Evolutionary conservation across 2,329 filamentous ascomycete genomes (phyloP), one percentile per base, ranked within the genome.

Genomic region (Alternaria sp.): DNA sequence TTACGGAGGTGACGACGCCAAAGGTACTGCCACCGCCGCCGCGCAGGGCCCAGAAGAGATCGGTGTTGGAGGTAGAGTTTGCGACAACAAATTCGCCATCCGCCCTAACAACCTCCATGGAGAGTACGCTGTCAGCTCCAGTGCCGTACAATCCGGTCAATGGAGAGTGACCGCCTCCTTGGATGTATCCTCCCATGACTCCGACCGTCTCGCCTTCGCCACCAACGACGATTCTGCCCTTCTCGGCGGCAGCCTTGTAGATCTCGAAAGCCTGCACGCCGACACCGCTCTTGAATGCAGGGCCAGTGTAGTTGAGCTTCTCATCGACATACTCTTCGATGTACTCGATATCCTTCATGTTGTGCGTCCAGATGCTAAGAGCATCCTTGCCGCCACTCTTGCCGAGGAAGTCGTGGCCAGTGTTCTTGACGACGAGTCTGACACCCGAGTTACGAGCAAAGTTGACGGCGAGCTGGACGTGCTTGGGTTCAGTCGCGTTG

Each of bases 161-260:
- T 3, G 86, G 86, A 11, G 83, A 85, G 73, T 89, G 86, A 0
- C 87, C 87, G 46, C 85, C 87, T 12, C 85, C 86, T 44, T 78
- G 77, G 7, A 80, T 77, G 67, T 79, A 83, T 10, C 81, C 80
- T 19, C 77, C 77, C 65, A 77, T 83, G 70, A 86, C 79, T 23
- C 86, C 87, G 11, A 89, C 85, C 3, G 83, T 85, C 65, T 80
- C 77, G 10, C 78, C 78, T 51, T 79, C 84, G 5, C 87, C 87
- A 17, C 84, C 85, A 5, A 89, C 82, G 2, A 88, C 81, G 0
- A 80, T 81, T 49, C 85, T 79, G 0, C 83, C 84, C 26, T 82
- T 73, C 15, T 81, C 74, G 12, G 84, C 71, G 2, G 85, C 86
- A 43, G 81, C 82, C 28, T 81, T 81, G 69, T 88, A 88, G 2